Evolutionary conservation across 176 grass and related monocot species (phyloP).

Genomic region (Oryza officinalis): DNA sequence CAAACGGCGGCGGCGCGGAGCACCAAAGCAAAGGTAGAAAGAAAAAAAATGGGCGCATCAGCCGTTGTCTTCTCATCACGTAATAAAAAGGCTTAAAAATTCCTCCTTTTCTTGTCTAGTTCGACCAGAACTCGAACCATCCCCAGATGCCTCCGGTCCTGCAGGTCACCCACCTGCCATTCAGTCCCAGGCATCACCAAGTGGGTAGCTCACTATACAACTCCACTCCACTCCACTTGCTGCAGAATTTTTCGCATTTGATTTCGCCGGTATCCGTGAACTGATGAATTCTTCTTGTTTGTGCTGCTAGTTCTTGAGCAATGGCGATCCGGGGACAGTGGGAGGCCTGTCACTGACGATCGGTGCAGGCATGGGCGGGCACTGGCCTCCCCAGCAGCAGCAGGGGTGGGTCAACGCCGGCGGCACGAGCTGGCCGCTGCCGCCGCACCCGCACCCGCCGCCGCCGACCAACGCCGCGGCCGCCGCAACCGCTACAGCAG

Average conservation of each 20-base stretch:
- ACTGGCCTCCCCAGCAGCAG: constrained; percentile 38
- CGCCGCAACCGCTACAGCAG: constrained; percentile 39
- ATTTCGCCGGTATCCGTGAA: constrained; percentile 11
- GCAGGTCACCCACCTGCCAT: constrained; percentile 43
- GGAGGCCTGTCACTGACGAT: constrained; percentile 59
- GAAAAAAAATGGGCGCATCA: neutral
- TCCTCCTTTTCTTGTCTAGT: constrained; percentile 31
- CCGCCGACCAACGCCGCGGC: constrained; percentile 16
- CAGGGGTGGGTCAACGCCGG: constrained; percentile 49
- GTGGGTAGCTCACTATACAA: constrained; percentile 39
- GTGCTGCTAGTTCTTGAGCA: constrained; percentile 40
- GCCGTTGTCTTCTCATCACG: neutral
- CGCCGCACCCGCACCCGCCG: constrained; percentile 24
- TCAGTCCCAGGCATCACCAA: constrained; percentile 52
- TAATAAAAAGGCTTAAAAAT: neutral
- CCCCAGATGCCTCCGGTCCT: constrained; percentile 43
- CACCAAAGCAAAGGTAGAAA: constrained; percentile 67
- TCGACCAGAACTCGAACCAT: constrained; percentile 57
- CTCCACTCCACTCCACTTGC: neutral
- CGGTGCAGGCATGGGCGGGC: constrained; percentile 30
- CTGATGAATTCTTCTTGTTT: constrained; percentile 17
- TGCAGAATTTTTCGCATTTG: neutral
- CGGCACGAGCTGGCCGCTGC: constrained; percentile 43
- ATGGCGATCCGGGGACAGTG: constrained; percentile 31
- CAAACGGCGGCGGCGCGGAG: constrained; percentile 50